Conservation (phyloP, 306 rosid species). For the Hippophae tibetana region DNA sequence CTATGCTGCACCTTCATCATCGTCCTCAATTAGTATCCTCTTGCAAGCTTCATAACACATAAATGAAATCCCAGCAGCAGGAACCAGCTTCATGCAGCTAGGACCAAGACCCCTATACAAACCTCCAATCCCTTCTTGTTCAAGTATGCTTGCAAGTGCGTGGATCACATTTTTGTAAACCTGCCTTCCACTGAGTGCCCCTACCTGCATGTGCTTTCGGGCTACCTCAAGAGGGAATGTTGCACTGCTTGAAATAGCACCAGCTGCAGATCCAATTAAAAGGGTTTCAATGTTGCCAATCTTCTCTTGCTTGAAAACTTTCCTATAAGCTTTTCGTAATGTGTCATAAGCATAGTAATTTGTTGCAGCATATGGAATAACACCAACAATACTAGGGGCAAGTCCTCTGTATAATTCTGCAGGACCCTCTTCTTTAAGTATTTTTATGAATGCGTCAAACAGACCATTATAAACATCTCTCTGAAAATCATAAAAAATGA, state of each 20-base stretch:
- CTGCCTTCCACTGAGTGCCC: slow-evolving; percentile 77
- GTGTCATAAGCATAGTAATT: slow-evolving; percentile 86
- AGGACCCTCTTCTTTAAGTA: slow-evolving; percentile 75
- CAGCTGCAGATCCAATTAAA: slow-evolving; percentile 86
- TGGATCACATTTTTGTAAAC: slow-evolving; percentile 69
- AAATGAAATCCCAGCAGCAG: slow-evolving; percentile 92
- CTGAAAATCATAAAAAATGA: slow-evolving; percentile 34
- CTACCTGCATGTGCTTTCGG: slow-evolving; percentile 98
- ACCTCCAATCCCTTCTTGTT: slow-evolving; percentile 69
- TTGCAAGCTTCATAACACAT: slow-evolving; percentile 99
- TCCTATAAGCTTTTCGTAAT: slow-evolving; percentile 63
- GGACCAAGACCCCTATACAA: slow-evolving; percentile 85
- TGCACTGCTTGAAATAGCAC: slow-evolving; percentile 83
- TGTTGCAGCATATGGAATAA: slow-evolving; percentile 83
- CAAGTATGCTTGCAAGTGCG: slow-evolving; percentile 75
- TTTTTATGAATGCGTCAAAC: slow-evolving; percentile 75
- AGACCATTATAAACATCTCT: slow-evolving; percentile 71
- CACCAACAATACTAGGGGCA: slow-evolving; percentile 81
- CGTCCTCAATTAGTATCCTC: slow-evolving; percentile 56
- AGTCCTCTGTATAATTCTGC: slow-evolving; percentile 85
- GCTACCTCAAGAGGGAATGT: slow-evolving; percentile 98
- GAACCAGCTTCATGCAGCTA: slow-evolving; percentile 92
- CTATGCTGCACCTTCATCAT: slow-evolving; percentile 53
- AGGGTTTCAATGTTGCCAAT: slow-evolving; percentile 93
- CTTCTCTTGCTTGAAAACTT: slow-evolving; percentile 59